Conservation (phyloP, 73 alveolate species). For the Paramecium octaurelia region DNA sequence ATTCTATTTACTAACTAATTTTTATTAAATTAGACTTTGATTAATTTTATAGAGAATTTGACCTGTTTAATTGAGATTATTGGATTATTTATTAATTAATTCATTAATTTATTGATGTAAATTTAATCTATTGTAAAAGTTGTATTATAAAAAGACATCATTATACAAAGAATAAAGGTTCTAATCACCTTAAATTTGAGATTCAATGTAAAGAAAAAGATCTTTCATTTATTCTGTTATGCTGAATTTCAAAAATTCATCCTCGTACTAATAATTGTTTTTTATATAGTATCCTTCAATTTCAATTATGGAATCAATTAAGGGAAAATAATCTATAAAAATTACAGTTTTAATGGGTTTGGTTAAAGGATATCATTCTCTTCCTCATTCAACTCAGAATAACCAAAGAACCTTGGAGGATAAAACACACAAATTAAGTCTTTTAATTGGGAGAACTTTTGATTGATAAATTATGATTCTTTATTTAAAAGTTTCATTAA, state of each 20-base stretch:
- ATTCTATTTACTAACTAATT: neutral
- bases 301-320: conserved; percentile 15
- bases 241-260: neutral
- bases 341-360: neutral
- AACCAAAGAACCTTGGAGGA: conserved; percentile 22
- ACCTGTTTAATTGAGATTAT: conserved; percentile 17
- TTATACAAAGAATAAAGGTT: neutral
- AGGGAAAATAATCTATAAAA: conserved; percentile 17
- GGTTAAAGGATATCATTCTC: neutral
- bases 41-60: neutral
- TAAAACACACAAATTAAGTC: conserved; percentile 13
- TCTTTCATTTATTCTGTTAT: neutral
- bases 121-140: conserved; percentile 7
- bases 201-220: neutral
- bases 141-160: conserved; percentile 15
- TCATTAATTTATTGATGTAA: neutral
- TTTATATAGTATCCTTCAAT: neutral
- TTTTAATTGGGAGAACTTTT: neutral
- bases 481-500: neutral
- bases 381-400: neutral
- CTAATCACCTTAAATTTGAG: neutral
- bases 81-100: neutral
- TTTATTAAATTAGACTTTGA: neutral
- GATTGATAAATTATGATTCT: neutral
- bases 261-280: neutral